A percentile compares a stretch with the other conserved stretches of the same genome.
phyloP scores from a whole-genome alignment of 345 rosid genomes.

The Acer campestre region DNA sequence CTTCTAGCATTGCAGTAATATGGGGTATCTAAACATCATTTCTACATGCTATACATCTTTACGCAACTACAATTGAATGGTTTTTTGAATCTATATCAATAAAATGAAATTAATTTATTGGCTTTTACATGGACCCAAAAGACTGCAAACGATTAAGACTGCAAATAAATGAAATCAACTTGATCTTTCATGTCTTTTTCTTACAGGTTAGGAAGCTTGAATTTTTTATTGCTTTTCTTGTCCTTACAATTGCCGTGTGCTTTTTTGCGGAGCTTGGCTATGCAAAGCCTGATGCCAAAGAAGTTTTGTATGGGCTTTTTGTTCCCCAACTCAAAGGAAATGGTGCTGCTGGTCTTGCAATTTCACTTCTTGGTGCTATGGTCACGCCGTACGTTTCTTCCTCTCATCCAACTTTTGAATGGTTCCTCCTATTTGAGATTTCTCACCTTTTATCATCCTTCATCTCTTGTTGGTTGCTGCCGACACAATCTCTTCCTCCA shows the following conservation, averaged over 20 bases:
- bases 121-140: neutral
- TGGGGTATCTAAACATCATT: slow-evolving; percentile 57
- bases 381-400: slow-evolving; percentile 88
- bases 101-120: neutral
- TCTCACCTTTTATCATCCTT: slow-evolving; percentile 9
- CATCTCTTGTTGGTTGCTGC: slow-evolving; percentile 11
- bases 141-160: neutral
- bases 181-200: slow-evolving; percentile 11
- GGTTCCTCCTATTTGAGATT: slow-evolving; percentile 10
- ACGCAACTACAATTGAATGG: neutral
- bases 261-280: slow-evolving; percentile 77
- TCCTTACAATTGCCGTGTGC: slow-evolving; percentile 84
- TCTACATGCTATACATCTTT: slow-evolving; percentile 4
- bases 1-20: slow-evolving; percentile 84
- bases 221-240: slow-evolving; percentile 80
- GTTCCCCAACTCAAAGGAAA: slow-evolving; percentile 91
- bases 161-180: slow-evolving; percentile 11
- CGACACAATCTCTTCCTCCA: slow-evolving; percentile 97
- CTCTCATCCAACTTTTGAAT: slow-evolving; percentile 5
- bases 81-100: slow-evolving; percentile 4
- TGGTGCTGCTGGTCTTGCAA: slow-evolving; percentile 93
- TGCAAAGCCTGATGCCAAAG: slow-evolving; percentile 72
- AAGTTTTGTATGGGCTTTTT: slow-evolving; percentile 85
- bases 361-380: slow-evolving; percentile 95
- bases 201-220: slow-evolving; percentile 88